Conservation (phyloP, 352 stramenopile genomes). For the Globisporangium radiosum region DNA sequence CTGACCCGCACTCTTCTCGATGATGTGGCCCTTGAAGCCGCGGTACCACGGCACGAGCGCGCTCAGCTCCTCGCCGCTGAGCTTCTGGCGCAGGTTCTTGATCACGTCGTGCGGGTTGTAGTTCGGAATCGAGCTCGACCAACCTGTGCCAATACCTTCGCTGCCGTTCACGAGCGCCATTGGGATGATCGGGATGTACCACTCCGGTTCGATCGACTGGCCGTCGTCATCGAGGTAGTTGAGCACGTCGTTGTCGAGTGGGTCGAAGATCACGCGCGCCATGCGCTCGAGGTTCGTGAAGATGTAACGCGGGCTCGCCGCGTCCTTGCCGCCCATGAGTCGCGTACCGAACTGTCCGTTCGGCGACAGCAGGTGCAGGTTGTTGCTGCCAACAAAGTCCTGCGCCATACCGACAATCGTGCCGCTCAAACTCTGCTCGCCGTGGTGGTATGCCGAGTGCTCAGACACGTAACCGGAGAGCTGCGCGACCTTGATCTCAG, state of each 20-base stretch:
- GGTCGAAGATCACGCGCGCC: conserved; percentile 81
- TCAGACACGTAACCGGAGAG: conserved; percentile 96
- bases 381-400: conserved; percentile 98
- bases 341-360: conserved; percentile 97
- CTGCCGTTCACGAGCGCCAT: conserved; percentile 96
- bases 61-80: conserved; percentile 48
- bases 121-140: conserved; percentile 89
- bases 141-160: conserved; percentile 97
- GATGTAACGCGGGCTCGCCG: conserved; percentile 91
- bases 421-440: conserved; percentile 91
- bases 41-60: conserved; percentile 89
- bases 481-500: conserved; percentile 92
- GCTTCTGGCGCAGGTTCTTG: conserved; percentile 55
- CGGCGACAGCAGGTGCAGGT: conserved; percentile 93
- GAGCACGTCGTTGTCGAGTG: conserved; percentile 87
- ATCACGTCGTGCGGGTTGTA: conserved; percentile 92
- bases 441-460: conserved; percentile 98
- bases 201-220: conserved; percentile 89
- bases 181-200: conserved; percentile 95
- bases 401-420: conserved; percentile 99
- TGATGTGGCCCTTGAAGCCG: conserved; percentile 87
- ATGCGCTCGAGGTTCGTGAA: conserved; percentile 90
- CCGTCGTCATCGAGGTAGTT: conserved; percentile 91
- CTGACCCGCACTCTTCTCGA: conserved; percentile 49
- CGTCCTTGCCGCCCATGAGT: conserved; percentile 95